Conservation (phyloP, 768 basidiomycete genomes). For the Phanerochaete carnosa region DNA sequence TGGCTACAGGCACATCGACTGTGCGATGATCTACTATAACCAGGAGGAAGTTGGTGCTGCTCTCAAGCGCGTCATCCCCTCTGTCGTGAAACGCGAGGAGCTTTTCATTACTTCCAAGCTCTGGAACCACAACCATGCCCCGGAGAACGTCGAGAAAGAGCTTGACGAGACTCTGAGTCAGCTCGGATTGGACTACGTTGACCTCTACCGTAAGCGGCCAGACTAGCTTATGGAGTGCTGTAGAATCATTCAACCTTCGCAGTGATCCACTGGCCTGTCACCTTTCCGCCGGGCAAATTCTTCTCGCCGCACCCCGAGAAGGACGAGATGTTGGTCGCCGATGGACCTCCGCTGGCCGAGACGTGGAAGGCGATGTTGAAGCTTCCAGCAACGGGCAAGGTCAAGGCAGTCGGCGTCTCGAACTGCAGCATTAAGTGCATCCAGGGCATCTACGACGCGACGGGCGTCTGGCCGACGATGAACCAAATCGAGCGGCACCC, state of each 20-base stretch:
- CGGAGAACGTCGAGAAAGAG: conserved; percentile 64
- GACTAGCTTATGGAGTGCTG: not conserved
- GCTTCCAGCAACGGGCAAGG: conserved; percentile 68
- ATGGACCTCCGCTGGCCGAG: conserved; percentile 61
- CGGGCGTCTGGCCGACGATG: conserved; percentile 65
- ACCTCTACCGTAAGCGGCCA: conserved; percentile 63
- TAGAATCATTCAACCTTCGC: not conserved
- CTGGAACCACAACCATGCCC: conserved; percentile 75
- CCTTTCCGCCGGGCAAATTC: conserved; percentile 60
- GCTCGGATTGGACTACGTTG: conserved; percentile 73
- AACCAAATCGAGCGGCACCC: conserved; percentile 90
- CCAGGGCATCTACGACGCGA: conserved; percentile 63
- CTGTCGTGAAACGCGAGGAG: conserved; percentile 76
- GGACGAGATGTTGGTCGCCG: conserved; percentile 48
- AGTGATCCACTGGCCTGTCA: conserved; percentile 82
- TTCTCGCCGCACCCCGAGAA: conserved; percentile 48
- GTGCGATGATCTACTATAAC: conserved; percentile 77
- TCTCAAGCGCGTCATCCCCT: conserved; percentile 72
- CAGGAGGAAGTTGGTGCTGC: conserved; percentile 75
- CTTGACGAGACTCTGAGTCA: conserved; percentile 74
- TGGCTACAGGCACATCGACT: conserved; percentile 84
- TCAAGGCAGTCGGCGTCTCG: conserved; percentile 73
- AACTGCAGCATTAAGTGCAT: conserved; percentile 73
- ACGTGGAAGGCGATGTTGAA: conserved; percentile 82
- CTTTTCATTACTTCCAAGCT: conserved; percentile 81